Evolutionary conservation across 164 flowering plant species (phyloP).

Genomic region (Platanus orientalis): DNA sequence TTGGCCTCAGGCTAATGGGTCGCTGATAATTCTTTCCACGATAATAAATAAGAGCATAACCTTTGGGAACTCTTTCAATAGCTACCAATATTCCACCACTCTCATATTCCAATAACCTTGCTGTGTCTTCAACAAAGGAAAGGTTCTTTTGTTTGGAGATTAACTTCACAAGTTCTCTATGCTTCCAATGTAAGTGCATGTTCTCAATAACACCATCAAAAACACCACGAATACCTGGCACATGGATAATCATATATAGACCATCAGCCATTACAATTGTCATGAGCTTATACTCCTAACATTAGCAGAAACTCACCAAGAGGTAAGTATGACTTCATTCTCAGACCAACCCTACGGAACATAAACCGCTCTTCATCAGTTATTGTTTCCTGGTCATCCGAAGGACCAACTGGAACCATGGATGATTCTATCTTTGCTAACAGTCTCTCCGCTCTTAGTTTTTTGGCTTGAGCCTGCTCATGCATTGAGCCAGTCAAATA

Average conservation of each 20-base stretch:
- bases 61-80: conserved; percentile 91
- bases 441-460: conserved; percentile 71
- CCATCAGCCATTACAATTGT: neutral
- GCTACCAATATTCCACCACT: conserved; percentile 93
- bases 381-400: conserved; percentile 85
- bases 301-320: conserved; percentile 48
- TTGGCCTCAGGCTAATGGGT: conserved; percentile 79
- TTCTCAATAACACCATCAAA: conserved; percentile 98
- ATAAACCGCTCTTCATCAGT: conserved; percentile 91
- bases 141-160: conserved; percentile 84
- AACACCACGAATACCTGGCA: conserved; percentile 92
- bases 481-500: conserved; percentile 12
- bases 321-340: conserved; percentile 92
- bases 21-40: conserved; percentile 94
- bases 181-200: conserved; percentile 99
- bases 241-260: neutral
- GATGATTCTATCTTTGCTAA: conserved; percentile 76
- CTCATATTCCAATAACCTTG: conserved; percentile 85
- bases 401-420: conserved; percentile 81
- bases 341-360: conserved; percentile 88
- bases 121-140: conserved; percentile 89
- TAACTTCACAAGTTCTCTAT: conserved; percentile 92
- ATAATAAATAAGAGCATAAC: conserved; percentile 82
- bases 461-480: conserved; percentile 82
- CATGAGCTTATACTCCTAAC: neutral